Evolutionary conservation across 2,329 filamentous ascomycete genomes (phyloP).

Genomic region (Colletotrichum echinochloae): DNA sequence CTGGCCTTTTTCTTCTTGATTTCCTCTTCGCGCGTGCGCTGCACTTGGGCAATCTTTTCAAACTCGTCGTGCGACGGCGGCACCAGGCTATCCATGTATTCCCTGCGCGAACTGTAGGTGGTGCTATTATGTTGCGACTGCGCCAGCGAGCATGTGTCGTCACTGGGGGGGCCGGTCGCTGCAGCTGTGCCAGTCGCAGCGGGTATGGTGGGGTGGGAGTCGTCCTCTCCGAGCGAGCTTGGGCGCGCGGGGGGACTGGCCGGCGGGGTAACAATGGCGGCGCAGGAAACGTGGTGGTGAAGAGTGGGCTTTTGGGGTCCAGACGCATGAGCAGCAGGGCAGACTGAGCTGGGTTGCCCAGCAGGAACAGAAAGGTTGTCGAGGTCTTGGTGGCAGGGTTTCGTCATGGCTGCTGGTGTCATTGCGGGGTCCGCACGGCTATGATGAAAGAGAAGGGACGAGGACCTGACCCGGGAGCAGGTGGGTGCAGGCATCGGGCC

Average conservation of each 20-base stretch:
- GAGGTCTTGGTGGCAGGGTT: constrained; percentile 20
- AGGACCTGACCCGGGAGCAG: constrained; percentile 35
- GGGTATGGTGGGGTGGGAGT: constrained; percentile 5
- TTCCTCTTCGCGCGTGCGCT: constrained; percentile 60
- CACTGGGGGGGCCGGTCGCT: constrained; percentile 20
- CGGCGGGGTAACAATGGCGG: constrained; percentile 37
- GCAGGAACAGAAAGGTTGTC: constrained; percentile 13
- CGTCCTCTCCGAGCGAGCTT: constrained; percentile 25
- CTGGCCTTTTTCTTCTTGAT: constrained; percentile 55
- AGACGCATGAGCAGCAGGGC: constrained; percentile 12
- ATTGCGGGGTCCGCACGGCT: constrained; percentile 23
- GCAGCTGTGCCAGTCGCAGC: constrained; percentile 3
- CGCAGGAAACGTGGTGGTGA: constrained; percentile 26
- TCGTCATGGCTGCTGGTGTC: constrained; percentile 33
- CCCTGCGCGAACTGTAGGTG: constrained; percentile 47
- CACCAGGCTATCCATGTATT: constrained; percentile 64
- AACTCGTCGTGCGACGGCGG: constrained; percentile 61
- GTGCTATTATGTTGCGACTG: constrained; percentile 32
- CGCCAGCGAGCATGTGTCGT: constrained; percentile 38
- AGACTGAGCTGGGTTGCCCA: background rate
- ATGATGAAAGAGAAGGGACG: constrained; percentile 30
- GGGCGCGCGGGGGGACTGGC: constrained; percentile 36
- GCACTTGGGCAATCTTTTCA: constrained; percentile 60
- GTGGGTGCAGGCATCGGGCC: constrained; percentile 31
- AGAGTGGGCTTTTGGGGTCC: constrained; percentile 27